A percentile compares a stretch with the other conserved stretches of the same genome.
phyloP scores from a whole-genome alignment of 768 basidiomycete genomes.

The Astraeus odoratus region DNA sequence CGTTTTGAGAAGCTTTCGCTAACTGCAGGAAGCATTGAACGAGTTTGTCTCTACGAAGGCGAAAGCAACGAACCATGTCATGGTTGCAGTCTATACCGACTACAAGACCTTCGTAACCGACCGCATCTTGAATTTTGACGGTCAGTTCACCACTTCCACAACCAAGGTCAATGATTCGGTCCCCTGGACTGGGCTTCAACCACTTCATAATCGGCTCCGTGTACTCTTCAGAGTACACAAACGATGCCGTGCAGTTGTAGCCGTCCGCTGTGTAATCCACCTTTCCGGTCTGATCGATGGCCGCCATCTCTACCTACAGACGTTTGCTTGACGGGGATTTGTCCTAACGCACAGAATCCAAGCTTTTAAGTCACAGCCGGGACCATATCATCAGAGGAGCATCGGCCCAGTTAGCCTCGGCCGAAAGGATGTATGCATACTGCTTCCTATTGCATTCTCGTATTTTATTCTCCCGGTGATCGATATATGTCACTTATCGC shows the following conservation, averaged over 20 bases:
- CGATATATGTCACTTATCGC: too few species aligned
- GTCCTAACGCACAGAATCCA: background rate
- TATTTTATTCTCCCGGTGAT: too few species aligned
- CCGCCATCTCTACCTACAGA: background rate
- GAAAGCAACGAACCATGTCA: conserved; percentile 58
- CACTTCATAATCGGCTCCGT: conserved; percentile 51
- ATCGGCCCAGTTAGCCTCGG: too few species aligned
- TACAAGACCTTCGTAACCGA: conserved; percentile 46
- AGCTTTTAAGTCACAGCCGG: background rate
- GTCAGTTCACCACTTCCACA: conserved; percentile 83
- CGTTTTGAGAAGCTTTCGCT: conserved; percentile 40
- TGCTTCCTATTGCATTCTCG: too few species aligned
- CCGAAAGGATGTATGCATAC: too few species aligned
- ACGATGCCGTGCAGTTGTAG: conserved; percentile 61
- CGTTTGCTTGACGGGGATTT: background rate
- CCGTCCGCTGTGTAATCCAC: conserved; percentile 49
- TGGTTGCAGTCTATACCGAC: conserved; percentile 66
- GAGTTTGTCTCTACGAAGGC: background rate
- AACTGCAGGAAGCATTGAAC: conserved; percentile 35
- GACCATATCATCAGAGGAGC: too few species aligned
- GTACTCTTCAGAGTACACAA: conserved; percentile 53
- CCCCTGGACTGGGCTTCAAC: conserved; percentile 57
- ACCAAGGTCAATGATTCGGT: conserved; percentile 69
- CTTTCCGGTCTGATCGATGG: background rate
- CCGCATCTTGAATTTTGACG: conserved; percentile 43